Evolutionary conservation across 148 eudicot species (phyloP), one percentile per base, ranked within the genome.

Genomic region (Oxyria digyna): DNA sequence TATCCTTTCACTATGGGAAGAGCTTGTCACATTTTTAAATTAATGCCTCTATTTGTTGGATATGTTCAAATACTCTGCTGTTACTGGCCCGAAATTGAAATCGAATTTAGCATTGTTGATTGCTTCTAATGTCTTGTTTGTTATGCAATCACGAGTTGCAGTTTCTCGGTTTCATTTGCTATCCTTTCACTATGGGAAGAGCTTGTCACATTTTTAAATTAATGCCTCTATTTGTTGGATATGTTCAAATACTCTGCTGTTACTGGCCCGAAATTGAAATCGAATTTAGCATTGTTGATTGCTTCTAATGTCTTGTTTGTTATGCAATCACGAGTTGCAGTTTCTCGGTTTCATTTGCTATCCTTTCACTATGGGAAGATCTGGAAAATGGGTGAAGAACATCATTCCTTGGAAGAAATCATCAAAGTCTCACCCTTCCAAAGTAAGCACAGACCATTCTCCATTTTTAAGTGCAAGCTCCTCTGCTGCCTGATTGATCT

Each of bases 341-440:
- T 41, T 32, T 64, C 23, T 64, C 42, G n/a, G 42, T n/a, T 27
- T 4, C 32, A 3, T 21, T 18, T 66, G 45, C 5, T 66, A 21
- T 66, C 27, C 46, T 31, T 63, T 4, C 46, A 41, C 46, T 3
- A 66, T 66, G 69, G 69, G 69, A 37, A 66, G 38, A 66, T 66
- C 69, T 66, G 68, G 45, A 37, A 37, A 65, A 21, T 66, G 69
- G 69, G 46, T 66, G 43, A 66, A 66, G 69, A 66, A 66, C 45
- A 35, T 66, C 7, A 45, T 66, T n/a, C 69, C 17, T 66, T 26
- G 69, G 15, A 66, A 66, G 69, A 66, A 18, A 66, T 66, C 69
- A 66, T 66, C 69, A 0, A 66, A 66, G 69, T 38, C 69, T 14
- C 11, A 20, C 69, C 69, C 42, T 66, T 66, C 69, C 69, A 38